These are phyloP conservation scores for Plantago elongata DNA, from an alignment of 257 asterid genomes.

Conservation along the genomic window DNA sequence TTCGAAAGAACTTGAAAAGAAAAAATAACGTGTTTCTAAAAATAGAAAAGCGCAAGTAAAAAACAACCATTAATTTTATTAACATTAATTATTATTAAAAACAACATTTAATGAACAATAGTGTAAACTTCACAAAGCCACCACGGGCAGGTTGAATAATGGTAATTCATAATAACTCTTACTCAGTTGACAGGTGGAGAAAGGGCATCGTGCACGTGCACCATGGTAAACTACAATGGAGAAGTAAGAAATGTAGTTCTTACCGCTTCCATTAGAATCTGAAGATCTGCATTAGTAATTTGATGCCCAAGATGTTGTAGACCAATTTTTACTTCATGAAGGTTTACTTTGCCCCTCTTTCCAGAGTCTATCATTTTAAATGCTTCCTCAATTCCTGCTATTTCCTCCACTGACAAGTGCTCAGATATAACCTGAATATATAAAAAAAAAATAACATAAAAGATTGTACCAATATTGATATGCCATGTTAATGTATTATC, in stretches of 20 bases:
- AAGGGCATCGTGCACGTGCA: too few species aligned
- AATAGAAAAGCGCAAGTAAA: neutral
- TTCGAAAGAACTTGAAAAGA: too few species aligned
- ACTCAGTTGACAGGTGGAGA: too few species aligned
- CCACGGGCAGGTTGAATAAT: neutral
- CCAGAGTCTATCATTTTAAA: constrained; percentile 48
- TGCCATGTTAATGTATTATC: too few species aligned
- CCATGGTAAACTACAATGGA: neutral
- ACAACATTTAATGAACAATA: too few species aligned
- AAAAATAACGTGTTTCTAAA: too few species aligned
- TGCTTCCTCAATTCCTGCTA: constrained; percentile 59
- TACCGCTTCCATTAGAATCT: constrained; percentile 64
- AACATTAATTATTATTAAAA: too few species aligned
- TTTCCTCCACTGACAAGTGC: constrained; percentile 67
- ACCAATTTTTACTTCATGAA: constrained; percentile 48
- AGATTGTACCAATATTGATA: neutral
- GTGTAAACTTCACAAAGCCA: neutral
- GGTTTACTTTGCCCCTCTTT: constrained; percentile 42
- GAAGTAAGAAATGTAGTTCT: constrained; percentile 17
- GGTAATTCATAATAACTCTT: neutral
- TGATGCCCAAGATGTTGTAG: constrained; percentile 58
- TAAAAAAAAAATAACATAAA: constrained; percentile 3
- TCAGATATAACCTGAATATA: constrained; percentile 54
- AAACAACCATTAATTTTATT: too few species aligned
- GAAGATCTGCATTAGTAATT: constrained; percentile 43